Base-by-base conservation (phyloP, 2,329 filamentous ascomycete species). In the Diatrype stigma region DNA sequence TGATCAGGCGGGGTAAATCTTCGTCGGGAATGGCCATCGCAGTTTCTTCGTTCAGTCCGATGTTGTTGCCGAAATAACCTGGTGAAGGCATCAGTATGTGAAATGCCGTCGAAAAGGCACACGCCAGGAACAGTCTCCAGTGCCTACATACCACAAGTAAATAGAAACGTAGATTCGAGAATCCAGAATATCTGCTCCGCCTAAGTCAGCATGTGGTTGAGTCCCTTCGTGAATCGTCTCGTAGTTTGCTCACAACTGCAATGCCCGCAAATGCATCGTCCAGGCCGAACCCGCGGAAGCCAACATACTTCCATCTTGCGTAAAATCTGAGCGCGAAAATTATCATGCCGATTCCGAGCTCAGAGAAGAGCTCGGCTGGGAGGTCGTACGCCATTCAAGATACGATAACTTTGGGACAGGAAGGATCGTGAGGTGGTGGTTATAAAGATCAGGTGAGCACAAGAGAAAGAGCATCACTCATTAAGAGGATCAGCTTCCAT, bases 61-160 rank as follows among this genome's bases (percentile, higher is more conserved):
- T 63, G 35, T 64, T 67, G 54, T 60, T 67, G 23, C 63, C 63
- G 38, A 56, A 61, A 12, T 51, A 35, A n/a, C 48, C 62, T 63
- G 48, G 38, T 22, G 35, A 35, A 7, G 11, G 3, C 73, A 81
- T 77, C 80, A 42, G 75, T 76, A 56, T n/a, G n/a, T n/a, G n/a
- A n/a, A n/a, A n/a, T n/a, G n/a, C n/a, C n/a, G n/a, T n/a, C n/a
- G n/a, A n/a, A n/a, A n/a, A n/a, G n/a, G n/a, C n/a, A n/a, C n/a
- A n/a, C n/a, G n/a, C n/a, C n/a, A n/a, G n/a, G n/a, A n/a, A n/a
- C n/a, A n/a, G n/a, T n/a, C n/a, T n/a, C n/a, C n/a, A n/a, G n/a
- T n/a, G n/a, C n/a, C n/a, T n/a, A 80, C 68, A 74, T 80, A 65
- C 23, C 22, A 44, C 51, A 46, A 3, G 42, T 50, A 30, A 22